Base-by-base conservation (phyloP, 169 alveolate genomes). In the Plasmodium malariae region DNA sequence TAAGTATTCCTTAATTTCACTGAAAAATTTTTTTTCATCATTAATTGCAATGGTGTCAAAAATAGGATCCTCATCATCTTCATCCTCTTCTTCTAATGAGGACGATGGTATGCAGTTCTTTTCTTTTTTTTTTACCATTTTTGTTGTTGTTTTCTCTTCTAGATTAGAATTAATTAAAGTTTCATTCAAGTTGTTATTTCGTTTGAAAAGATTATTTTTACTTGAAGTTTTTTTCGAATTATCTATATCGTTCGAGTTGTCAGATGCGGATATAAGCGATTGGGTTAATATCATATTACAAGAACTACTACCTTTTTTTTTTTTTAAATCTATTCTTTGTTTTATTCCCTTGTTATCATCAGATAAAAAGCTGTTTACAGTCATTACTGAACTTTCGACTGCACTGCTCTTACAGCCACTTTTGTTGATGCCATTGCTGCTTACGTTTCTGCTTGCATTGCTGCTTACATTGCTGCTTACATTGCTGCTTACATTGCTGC, bases 1-100 rank as follows among this genome's bases (percentile, higher is more conserved):
- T 14, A 76, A 48, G 54, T 76, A 76, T 48, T 26, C 89, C 65
- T 76, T 76, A 43, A 76, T 76, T 30, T 76, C 89, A 55, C 40
- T 49, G 14, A 76, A 76, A 12, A 62, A 76, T 76, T 76, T 76
- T 12, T 28, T 59, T 49, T 63, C 74, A 32, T 76, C 76, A 54
- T 54, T 59, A 17, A 30, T 32, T 12, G 21, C 54, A 32, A 49
- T 62, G 4, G 89, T 14, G 40, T 76, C 89, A 19, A 76, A 48
- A 12, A 62, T 49, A 5, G 12, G 48, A 3, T 45, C 74, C 7
- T 43, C 73, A 57, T 57, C 78, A 0, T 32, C 19, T 19, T 32
- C 19, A 7, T 32, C 26, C 14, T 21, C 14, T 49, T 36, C 69
- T 54, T 73, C 87, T n/a, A 72, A 73, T 43, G 72, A 73, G 0